Conservation (phyloP, 192 early-diverging fungal species). For the Linnemannia hyalina region DNA sequence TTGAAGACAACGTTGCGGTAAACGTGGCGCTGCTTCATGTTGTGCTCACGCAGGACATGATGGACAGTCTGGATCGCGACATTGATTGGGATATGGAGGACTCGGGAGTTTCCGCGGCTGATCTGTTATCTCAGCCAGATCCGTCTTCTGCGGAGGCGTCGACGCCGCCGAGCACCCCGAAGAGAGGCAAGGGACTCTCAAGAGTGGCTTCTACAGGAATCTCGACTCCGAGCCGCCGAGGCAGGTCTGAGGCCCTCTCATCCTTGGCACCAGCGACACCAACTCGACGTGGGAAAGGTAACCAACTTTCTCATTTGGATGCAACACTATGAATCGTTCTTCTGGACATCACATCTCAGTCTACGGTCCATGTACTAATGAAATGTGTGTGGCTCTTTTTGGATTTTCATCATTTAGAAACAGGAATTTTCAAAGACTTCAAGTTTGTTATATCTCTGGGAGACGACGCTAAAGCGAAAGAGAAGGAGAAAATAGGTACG, state of each 20-base stretch:
- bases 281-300: constrained; percentile 31
- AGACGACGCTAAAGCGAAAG: neutral
- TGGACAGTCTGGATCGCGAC: constrained; percentile 17
- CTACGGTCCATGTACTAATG: neutral
- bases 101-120: too few species aligned
- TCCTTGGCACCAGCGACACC: constrained; percentile 2
- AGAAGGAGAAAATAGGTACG: neutral
- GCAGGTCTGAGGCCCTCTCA: neutral
- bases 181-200: constrained; percentile 20
- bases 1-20: constrained; percentile 21
- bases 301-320: neutral
- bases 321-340: neutral
- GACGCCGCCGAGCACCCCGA: constrained; percentile 15
- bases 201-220: neutral
- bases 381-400: neutral
- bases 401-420: neutral
- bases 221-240: constrained; percentile 30
- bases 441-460: constrained; percentile 33
- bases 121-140: neutral
- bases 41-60: constrained; percentile 21
- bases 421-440: constrained; percentile 34
- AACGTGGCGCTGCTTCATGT: constrained; percentile 23
- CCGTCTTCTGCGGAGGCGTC: neutral
- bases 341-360: neutral
- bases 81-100: constrained; percentile 31